Conservation (phyloP, 768 basidiomycete species). For the Tephrocybe rancida region DNA sequence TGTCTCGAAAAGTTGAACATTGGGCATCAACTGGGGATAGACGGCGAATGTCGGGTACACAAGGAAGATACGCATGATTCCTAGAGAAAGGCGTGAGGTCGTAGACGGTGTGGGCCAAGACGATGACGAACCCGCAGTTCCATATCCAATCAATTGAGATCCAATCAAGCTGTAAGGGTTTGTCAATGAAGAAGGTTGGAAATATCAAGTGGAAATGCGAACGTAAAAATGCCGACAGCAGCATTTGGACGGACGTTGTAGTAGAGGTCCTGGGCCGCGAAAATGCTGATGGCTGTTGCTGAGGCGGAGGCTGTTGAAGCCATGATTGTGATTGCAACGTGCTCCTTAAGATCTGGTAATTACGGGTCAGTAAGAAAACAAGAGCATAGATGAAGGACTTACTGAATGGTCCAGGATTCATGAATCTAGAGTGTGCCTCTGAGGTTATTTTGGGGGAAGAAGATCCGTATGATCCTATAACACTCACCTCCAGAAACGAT, state of each 20-base stretch:
- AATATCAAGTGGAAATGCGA: constrained; percentile 11
- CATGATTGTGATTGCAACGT: constrained; percentile 65
- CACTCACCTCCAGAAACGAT: constrained; percentile 40
- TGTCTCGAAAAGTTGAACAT: constrained; percentile 43
- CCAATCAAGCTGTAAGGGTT: too few species aligned
- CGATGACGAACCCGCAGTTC: constrained; percentile 24
- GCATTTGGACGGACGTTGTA: constrained; percentile 48
- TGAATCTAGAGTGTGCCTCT: too few species aligned
- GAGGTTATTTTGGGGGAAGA: too few species aligned
- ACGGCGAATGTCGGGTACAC: constrained; percentile 49
- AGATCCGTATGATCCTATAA: too few species aligned
- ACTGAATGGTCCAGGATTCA: constrained; percentile 69
- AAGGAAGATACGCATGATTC: constrained; percentile 43
- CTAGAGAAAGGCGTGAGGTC: too few species aligned
- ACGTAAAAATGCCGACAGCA: constrained; percentile 11
- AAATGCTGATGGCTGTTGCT: constrained; percentile 59
- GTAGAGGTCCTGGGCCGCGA: constrained; percentile 53
- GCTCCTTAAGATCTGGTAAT: constrained; percentile 53
- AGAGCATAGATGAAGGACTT: constrained; percentile 28
- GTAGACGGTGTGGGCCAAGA: too few species aligned
- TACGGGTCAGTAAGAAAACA: too few species aligned
- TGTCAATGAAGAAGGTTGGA: constrained; percentile 8
- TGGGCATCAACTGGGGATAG: constrained; percentile 41
- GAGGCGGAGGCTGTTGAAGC: constrained; percentile 62
- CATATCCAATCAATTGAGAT: constrained; percentile 43